phyloP scores from a whole-genome alignment of 108 stramenopile genomes.

The Schizochytrium sp. region DNA sequence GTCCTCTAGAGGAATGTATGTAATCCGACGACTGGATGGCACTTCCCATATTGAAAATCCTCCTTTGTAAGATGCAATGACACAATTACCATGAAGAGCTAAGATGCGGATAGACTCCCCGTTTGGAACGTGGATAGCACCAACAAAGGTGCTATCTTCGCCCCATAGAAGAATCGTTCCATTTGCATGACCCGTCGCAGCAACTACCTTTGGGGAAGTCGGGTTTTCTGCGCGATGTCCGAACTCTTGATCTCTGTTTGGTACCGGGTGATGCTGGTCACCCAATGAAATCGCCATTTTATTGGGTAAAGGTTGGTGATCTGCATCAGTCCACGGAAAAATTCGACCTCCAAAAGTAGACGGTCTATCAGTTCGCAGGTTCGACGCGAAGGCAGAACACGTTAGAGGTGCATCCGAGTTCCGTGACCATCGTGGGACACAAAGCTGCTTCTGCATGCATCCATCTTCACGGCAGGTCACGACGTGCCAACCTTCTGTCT shows the following conservation, averaged over 20 bases:
- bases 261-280: background rate
- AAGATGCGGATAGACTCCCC: background rate
- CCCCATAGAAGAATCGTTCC: conserved; percentile 13
- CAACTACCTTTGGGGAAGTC: background rate
- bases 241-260: background rate
- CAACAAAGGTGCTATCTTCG: background rate
- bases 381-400: background rate
- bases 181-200: conserved; percentile 7
- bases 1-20: background rate
- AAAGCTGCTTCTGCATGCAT: background rate
- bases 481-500: conserved; percentile 2
- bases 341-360: background rate
- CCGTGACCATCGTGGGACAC: conserved; percentile 12
- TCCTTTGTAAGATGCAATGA: background rate
- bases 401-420: background rate
- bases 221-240: background rate
- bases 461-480: background rate
- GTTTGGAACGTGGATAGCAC: background rate
- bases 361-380: background rate
- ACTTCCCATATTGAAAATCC: background rate
- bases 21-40: background rate
- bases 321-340: background rate
- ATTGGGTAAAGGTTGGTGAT: too few relatives aligned
- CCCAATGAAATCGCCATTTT: background rate
- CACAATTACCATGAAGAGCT: background rate